Evolutionary conservation across 2,329 filamentous ascomycete species (phyloP), one percentile per base, ranked within the genome.

Genomic region (Trichoderma pleuroti): DNA sequence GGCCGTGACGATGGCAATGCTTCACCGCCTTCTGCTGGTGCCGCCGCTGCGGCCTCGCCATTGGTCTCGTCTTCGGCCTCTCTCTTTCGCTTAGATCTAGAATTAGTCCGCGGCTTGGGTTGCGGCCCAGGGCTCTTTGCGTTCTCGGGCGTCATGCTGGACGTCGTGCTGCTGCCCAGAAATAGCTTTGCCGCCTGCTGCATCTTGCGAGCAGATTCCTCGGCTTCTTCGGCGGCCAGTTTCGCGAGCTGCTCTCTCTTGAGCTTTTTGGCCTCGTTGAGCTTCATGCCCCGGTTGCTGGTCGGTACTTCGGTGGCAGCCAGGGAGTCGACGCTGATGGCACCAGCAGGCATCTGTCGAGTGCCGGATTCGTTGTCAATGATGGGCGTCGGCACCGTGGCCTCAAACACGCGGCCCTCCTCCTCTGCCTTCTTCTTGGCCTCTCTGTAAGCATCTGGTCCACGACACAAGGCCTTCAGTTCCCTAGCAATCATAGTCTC

Each of bases 401-500:
- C 76, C 52, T 87, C 86, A 73, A 94, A 91, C 0, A 85, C 82
- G 74, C 85, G 84, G 4, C 92, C 92, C 57, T 89, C 86, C 24
- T 87, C 88, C 73, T 92, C 88, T 1, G 90, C 91, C 76, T 87
- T 85, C 75, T 86, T 86, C 81, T 90, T 89, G 8, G 90, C 90
- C 57, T 84, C 84, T 56, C 82, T 84, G 75, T 87, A 91, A 8
- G 87, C 87, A 66, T 90, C 89, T 18, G 88, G 84, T 3, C 90
- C 90, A 57, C 93, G 89, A 1, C 90, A 90, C 21, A 93, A 85
- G 24, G 85, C 84, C 78, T 92, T 92, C 1, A 96, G 86, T 80
- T 95, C 92, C 34, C 92, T 86, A 18, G 91, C 88, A 73, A 95
- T 92, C 93, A 96, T 96, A 0, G 93, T 94, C 75, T 93, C 91